These are phyloP conservation scores for Corylus avellana DNA, from an alignment of 306 rosid species.

Conservation along the genomic window DNA sequence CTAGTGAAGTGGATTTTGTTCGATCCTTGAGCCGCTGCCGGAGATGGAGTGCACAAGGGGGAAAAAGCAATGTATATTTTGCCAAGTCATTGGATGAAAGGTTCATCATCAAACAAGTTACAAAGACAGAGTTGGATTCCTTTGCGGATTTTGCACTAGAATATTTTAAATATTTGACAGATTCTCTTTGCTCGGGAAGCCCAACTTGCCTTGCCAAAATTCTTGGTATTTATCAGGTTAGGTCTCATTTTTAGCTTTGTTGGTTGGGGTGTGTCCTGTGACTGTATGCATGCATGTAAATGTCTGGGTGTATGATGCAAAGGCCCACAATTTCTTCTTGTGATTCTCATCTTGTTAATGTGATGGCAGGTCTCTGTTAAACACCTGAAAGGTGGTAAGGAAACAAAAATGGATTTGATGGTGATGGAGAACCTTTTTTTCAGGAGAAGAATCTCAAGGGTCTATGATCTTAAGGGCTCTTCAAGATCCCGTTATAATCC, in stretches of 20 bases:
- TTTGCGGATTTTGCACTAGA: slow-evolving; percentile 85
- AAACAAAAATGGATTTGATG: slow-evolving; percentile 89
- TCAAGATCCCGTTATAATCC: slow-evolving; percentile 90
- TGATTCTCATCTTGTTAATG: slow-evolving; percentile 17
- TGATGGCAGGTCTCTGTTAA: slow-evolving; percentile 71
- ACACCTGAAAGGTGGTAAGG: slow-evolving; percentile 88
- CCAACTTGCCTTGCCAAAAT: slow-evolving; percentile 98
- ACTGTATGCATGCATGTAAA: not conserved
- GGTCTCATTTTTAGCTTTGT: slow-evolving; percentile 11
- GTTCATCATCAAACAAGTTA: slow-evolving; percentile 89
- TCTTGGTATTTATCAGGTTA: slow-evolving; percentile 92
- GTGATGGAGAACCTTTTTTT: slow-evolving; percentile 98
- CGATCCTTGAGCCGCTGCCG: slow-evolving; percentile 88
- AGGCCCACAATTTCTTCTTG: not conserved
- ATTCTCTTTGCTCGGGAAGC: slow-evolving; percentile 67
- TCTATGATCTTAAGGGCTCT: slow-evolving; percentile 97
- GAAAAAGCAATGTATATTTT: slow-evolving; percentile 95
- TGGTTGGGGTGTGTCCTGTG: not conserved
- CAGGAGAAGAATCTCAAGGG: slow-evolving; percentile 77
- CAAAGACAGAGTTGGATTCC: slow-evolving; percentile 89
- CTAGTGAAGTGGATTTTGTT: slow-evolving; percentile 72
- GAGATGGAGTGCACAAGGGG: slow-evolving; percentile 98
- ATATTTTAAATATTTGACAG: slow-evolving; percentile 81
- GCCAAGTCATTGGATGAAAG: slow-evolving; percentile 96
- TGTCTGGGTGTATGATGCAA: not conserved